Evolutionary conservation across 1,284 basidiomycete genomes (phyloP).

Genomic region (Phellopilus nigrolimitatus): DNA sequence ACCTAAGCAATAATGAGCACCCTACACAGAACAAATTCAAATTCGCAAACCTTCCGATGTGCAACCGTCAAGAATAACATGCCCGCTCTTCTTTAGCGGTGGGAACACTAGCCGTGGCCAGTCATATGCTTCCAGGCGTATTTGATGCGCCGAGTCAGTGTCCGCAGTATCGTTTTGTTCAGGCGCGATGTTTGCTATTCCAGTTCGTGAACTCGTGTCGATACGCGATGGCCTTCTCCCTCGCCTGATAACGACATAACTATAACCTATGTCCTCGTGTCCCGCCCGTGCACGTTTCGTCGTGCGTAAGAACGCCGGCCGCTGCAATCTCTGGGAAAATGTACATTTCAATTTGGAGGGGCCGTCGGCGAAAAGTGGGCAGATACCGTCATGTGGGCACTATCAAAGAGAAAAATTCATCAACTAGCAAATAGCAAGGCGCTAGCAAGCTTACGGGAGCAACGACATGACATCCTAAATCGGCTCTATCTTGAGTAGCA

Average conservation of each 20-base stretch:
- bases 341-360: constrained; percentile 61
- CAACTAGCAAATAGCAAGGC: constrained; percentile 21
- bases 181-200: neutral
- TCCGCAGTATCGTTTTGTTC: neutral
- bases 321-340: constrained; percentile 84
- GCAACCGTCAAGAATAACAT: constrained; percentile 91
- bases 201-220: constrained; percentile 21
- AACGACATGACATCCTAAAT: constrained; percentile 70
- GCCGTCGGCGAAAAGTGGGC: constrained; percentile 66
- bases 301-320: constrained; percentile 78
- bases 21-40: neutral
- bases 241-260: constrained; percentile 86
- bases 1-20: constrained; percentile 42
- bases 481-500: constrained; percentile 31
- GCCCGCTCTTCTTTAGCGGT: constrained; percentile 88
- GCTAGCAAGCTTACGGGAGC: constrained; percentile 60
- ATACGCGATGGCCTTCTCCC: constrained; percentile 58
- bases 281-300: constrained; percentile 84
- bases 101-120: constrained; percentile 93
- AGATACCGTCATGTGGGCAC: constrained; percentile 90
- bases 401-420: constrained; percentile 31
- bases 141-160: constrained; percentile 40
- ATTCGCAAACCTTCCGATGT: constrained; percentile 62
- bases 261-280: constrained; percentile 85
- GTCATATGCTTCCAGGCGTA: constrained; percentile 64